Base-by-base conservation (phyloP, 805 yeast genomes). In the Suhomyces prunicola region DNA sequence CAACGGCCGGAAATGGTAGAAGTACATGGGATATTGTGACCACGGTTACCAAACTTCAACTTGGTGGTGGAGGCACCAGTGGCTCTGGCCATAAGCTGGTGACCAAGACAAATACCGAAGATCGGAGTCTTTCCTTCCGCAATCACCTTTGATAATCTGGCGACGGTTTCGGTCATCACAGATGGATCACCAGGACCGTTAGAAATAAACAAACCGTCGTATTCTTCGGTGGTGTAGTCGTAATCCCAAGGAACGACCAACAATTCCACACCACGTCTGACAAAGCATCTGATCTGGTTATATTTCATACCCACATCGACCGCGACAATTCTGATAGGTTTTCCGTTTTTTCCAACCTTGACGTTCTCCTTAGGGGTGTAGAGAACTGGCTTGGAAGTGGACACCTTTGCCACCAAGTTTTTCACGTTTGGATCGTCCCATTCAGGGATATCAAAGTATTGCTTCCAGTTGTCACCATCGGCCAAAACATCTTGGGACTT, bases 171-270 rank as follows among this genome's bases (percentile, higher is more conserved):
- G 45, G 83, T 71, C 84, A 94, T 80, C 53, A 88, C 90, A 44
- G 94, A 82, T 53, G 99, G 99, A 76, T 94, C 98, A 83, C 99
- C 99, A 27, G 99, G 99, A 78, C 99, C 99, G 73, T 94, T 94
- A 52, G 97, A 92, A 60, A 93, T 78, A 73, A 94, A 94, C 64
- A 94, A 80, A 78, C 99, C 99, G 71, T 94, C 99, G 69, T 87
- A 94, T 57, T 84, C 80, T 72, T 90, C 96, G 48, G 73, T 65
- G 57, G 88, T 77, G 70, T 88, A 86, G 72, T 91, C 96, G 68
- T 91, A 85, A 70, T 94, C 86, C 92, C 93, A 93, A 56, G 99
- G 98, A 47, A 94, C 97, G 52, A 94, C 97, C 68, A 85, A 83
- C 61, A 94, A 79, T 75, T 96, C 97, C 50, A 94, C 97, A 70